Evolutionary conservation across 305 asterid species (phyloP), one percentile per base, ranked within the genome.

Genomic region (Euphrasia arctica): DNA sequence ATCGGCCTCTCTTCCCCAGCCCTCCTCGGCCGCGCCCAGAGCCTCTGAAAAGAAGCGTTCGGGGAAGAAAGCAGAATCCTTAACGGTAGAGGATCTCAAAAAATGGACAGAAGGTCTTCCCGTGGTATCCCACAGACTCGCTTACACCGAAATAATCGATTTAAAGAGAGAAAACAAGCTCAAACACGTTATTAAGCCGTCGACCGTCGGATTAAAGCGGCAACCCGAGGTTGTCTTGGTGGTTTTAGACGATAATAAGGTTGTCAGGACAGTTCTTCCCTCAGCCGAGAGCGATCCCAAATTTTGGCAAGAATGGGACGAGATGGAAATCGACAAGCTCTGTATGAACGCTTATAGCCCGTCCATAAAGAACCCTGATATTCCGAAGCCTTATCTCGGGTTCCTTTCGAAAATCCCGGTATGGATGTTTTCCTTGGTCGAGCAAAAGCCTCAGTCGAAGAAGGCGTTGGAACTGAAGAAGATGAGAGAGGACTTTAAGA

Each of bases 101-200:
- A 83, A 78, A 71, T 93, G 99, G 99, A 78, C 89, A n/a, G 78
- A 82, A 61, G 97, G 95, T 52, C 88, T 90, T 56, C 99, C 99
- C 27, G 66, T 80, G 25, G 92, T 93, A 61, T 74, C 90, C 32
- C 73, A 75, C 66, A 83, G 99, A 75, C 76, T 93, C 64, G 83
- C 88, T 11, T 93, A 90, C 75, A 79, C 83, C 54, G 95, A 90
- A 59, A 64, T 93, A 4, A 73, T 93, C 80, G 87, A 83, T 49
- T 76, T 90, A 77, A 90, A 63, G 68, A 78, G 82, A 58, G 95
- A 85, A 61, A 84, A 80, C 41, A 88, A 66, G 81, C 85, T 93
- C 47, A 90, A 85, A 75, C 91, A 91, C 68, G 74, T 93, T 13
- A 78, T 90, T 39, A 93, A 90, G 74, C 84, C 85, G 2, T 72